Percentiles rank a stretch among this genome's conserved stretches.
These are phyloP conservation scores for Suhomyces guaymorum DNA, from an alignment of 1,139 yeast genomes.

Conservation along the genomic window DNA sequence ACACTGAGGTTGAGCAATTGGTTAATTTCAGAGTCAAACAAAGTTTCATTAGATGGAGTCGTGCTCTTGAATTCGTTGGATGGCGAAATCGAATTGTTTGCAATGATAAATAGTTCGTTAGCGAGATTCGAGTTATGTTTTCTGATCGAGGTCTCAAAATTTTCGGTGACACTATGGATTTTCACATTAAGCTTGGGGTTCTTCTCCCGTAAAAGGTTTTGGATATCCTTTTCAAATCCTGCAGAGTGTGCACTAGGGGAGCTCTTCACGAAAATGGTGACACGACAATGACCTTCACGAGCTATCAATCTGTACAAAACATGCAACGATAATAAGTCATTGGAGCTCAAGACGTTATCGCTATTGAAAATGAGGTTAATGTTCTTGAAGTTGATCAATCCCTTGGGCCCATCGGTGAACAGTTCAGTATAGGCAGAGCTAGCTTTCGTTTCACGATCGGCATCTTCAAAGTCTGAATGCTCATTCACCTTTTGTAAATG, in stretches of 20 bases:
- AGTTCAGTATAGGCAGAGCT: slow-evolving; percentile 10
- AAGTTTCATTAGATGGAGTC: slow-evolving; percentile 7
- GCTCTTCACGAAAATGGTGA: slow-evolving; percentile 27
- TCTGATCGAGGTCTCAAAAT: slow-evolving; percentile 13
- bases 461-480: slow-evolving; percentile 9
- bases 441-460: slow-evolving; percentile 9
- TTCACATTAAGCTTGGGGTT: slow-evolving; percentile 16
- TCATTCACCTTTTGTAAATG: slow-evolving; percentile 9
- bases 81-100: slow-evolving; percentile 20
- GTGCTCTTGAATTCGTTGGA: slow-evolving; percentile 8
- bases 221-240: slow-evolving; percentile 27
- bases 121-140: slow-evolving; percentile 15
- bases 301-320: slow-evolving; percentile 24
- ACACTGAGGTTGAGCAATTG: slow-evolving; percentile 23
- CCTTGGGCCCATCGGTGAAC: slow-evolving; percentile 15
- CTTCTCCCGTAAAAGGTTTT: slow-evolving; percentile 17
- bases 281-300: slow-evolving; percentile 9
- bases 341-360: slow-evolving; percentile 35
- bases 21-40: slow-evolving; percentile 21
- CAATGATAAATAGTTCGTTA: slow-evolving; percentile 27
- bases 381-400: slow-evolving; percentile 21
- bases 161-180: slow-evolving; percentile 22
- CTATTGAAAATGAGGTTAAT: slow-evolving; percentile 32
- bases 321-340: slow-evolving; percentile 35
- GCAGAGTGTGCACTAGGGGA: slow-evolving; percentile 13